Conservation (phyloP, 352 stramenopile species). For the Phytophthora syringae region DNA sequence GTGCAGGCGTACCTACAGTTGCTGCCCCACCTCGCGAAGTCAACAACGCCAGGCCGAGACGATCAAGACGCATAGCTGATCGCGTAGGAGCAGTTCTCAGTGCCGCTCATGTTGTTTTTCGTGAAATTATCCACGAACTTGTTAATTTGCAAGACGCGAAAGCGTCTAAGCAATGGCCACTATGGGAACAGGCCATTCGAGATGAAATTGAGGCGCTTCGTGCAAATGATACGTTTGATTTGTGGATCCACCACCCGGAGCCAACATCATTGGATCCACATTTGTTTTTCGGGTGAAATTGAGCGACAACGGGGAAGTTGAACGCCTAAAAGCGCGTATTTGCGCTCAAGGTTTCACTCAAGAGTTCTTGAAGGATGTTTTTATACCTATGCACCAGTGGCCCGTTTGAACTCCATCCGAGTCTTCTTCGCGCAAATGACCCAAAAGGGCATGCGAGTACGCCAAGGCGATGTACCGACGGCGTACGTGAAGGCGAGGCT, state of each 20-base stretch:
- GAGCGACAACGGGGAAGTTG: neutral
- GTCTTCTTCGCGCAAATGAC: constrained; percentile 2
- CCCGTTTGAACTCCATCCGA: constrained; percentile 19
- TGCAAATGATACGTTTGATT: constrained; percentile 8
- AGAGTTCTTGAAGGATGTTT: constrained; percentile 22
- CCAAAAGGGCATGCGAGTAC: constrained; percentile 2
- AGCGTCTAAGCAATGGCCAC: neutral
- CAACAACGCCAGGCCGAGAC: neutral
- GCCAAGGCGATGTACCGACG: constrained; percentile 10
- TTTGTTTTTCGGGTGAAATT: constrained; percentile 13
- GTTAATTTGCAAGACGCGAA: neutral
- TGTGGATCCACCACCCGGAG: constrained; percentile 12
- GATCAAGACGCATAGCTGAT: constrained; percentile 2
- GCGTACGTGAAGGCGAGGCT: constrained; percentile 18
- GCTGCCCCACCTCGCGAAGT: no score
- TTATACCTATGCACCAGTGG: constrained; percentile 16
- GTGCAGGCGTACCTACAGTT: no score
- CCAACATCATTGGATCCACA: constrained; percentile 1
- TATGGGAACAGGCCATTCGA: constrained; percentile 6
- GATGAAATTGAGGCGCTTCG: constrained; percentile 1
- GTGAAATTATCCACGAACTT: constrained; percentile 6
- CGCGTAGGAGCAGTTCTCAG: neutral
- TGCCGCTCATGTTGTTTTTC: neutral
- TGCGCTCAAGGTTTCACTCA: constrained; percentile 21
- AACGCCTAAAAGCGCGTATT: constrained; percentile 24